Percentiles rank a stretch among this genome's conserved stretches.
Conservation (phyloP, 2,329 filamentous ascomycete species). For the Colletotrichum sp. region DNA sequence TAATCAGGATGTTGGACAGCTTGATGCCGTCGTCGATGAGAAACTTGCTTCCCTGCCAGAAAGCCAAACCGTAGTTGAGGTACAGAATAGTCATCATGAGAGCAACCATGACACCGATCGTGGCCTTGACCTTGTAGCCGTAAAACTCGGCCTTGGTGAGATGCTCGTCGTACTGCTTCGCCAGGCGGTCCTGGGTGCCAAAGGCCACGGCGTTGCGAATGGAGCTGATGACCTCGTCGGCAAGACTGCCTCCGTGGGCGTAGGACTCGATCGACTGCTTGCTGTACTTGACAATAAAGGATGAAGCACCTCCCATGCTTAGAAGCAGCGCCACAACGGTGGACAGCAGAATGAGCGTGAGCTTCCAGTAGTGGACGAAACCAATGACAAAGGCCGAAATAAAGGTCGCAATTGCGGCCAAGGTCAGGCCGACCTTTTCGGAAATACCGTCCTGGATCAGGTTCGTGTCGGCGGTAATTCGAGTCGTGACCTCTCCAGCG, state of each 20-base stretch:
- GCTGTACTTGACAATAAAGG: slow-evolving; percentile 80
- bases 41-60: slow-evolving; percentile 86
- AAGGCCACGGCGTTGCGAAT: slow-evolving; percentile 93
- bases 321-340: slow-evolving; percentile 81
- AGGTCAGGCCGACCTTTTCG: slow-evolving; percentile 81
- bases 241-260: slow-evolving; percentile 83
- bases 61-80: slow-evolving; percentile 84
- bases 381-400: slow-evolving; percentile 88
- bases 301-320: slow-evolving; percentile 75
- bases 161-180: slow-evolving; percentile 81
- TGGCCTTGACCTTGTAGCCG: slow-evolving; percentile 77
- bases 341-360: slow-evolving; percentile 85
- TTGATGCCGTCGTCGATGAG: slow-evolving; percentile 69
- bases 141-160: slow-evolving; percentile 74
- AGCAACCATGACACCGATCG: slow-evolving; percentile 80
- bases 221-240: slow-evolving; percentile 93
- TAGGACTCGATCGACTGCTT: slow-evolving; percentile 81
- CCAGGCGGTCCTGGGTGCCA: slow-evolving; percentile 91
- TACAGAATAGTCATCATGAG: slow-evolving; percentile 85
- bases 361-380: slow-evolving; percentile 90
- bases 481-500: slow-evolving; percentile 90
- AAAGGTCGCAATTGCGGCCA: slow-evolving; percentile 82
- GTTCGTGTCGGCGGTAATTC: slow-evolving; percentile 94
- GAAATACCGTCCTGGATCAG: slow-evolving; percentile 93
- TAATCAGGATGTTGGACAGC: slow-evolving; percentile 78